A percentile compares a stretch with the other conserved stretches of the same genome.
Conservation (phyloP, 108 stramenopile species). For the Aurantiochytrium sp. region DNA sequence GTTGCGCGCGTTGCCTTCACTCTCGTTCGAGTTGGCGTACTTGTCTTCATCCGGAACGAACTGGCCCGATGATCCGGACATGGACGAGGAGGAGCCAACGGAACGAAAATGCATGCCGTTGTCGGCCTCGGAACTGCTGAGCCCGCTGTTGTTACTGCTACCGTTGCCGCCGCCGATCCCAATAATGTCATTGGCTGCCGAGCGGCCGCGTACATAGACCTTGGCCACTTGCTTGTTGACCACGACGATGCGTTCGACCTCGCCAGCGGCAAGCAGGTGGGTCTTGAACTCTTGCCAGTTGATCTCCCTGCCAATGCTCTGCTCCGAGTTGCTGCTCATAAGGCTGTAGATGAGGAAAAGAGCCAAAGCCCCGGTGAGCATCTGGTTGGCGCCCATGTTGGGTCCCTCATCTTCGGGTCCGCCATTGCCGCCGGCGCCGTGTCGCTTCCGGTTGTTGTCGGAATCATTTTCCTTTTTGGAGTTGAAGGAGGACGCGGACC, state of each 20-base stretch:
- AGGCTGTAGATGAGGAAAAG: not conserved
- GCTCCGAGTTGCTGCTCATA: not conserved
- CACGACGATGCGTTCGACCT: conserved; percentile 45
- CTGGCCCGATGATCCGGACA: not conserved
- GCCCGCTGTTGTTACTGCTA: not conserved
- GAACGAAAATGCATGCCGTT: not conserved
- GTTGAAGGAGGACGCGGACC: not conserved
- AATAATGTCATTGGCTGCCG: not conserved
- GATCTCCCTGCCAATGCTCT: conserved; percentile 29
- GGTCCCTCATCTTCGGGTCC: not conserved
- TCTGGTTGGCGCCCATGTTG: not conserved
- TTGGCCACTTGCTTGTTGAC: conserved; percentile 37
- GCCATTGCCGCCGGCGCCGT: not conserved
- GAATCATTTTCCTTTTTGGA: not conserved
- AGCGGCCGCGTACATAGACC: conserved; percentile 23
- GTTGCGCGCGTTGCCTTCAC: not conserved
- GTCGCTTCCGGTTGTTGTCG: not conserved
- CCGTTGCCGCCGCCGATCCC: not conserved
- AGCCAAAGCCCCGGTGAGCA: not conserved
- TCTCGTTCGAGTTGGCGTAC: not conserved
- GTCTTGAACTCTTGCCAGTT: conserved; percentile 53
- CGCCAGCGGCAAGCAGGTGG: conserved; percentile 38
- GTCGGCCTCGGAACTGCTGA: too few relatives aligned
- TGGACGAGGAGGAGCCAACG: not conserved
- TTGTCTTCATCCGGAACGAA: not conserved